A percentile compares a stretch with the other conserved stretches of the same genome.
These are phyloP conservation scores for Rhododendron molle DNA, from an alignment of 148 eudicot genomes.

Conservation along the genomic window DNA sequence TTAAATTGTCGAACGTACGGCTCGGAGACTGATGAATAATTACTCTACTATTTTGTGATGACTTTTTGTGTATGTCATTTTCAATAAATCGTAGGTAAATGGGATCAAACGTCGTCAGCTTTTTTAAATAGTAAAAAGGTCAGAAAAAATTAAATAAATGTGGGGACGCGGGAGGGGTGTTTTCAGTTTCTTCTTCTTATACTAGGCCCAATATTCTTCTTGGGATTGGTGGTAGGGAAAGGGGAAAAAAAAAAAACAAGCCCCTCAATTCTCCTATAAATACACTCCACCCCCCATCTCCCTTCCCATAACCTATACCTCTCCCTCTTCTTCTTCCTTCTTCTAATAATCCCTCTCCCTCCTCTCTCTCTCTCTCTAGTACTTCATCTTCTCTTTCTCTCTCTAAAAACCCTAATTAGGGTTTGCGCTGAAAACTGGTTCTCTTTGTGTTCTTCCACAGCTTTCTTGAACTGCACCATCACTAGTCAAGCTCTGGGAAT, in stretches of 20 bases:
- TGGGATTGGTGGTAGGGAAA: background rate
- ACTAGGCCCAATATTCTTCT: slow-evolving; percentile 55
- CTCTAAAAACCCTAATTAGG: background rate
- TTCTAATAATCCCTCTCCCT: background rate
- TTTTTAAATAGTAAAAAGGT: slow-evolving; percentile 5
- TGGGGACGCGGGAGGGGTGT: background rate
- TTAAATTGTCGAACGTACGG: no score
- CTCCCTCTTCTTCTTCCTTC: background rate
- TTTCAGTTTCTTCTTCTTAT: slow-evolving; percentile 3
- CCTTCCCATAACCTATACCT: background rate
- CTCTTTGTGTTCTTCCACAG: slow-evolving; percentile 5
- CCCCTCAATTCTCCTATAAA: slow-evolving; percentile 1
- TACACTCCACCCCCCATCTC: background rate
- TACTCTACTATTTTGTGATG: background rate
- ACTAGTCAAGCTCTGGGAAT: background rate
- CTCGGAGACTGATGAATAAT: background rate
- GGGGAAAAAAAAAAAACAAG: background rate
- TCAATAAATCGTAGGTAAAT: background rate
- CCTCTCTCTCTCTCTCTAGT: background rate
- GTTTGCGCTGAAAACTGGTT: background rate
- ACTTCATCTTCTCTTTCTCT: background rate
- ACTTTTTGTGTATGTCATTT: background rate
- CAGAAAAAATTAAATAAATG: slow-evolving; percentile 1
- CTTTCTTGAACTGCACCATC: slow-evolving; percentile 5
- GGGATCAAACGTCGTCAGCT: slow-evolving; percentile 23